A percentile compares a stretch with the other conserved stretches of the same genome.
phyloP scores from a whole-genome alignment of 1,284 basidiomycete species.

The Ustilago loliicola region DNA sequence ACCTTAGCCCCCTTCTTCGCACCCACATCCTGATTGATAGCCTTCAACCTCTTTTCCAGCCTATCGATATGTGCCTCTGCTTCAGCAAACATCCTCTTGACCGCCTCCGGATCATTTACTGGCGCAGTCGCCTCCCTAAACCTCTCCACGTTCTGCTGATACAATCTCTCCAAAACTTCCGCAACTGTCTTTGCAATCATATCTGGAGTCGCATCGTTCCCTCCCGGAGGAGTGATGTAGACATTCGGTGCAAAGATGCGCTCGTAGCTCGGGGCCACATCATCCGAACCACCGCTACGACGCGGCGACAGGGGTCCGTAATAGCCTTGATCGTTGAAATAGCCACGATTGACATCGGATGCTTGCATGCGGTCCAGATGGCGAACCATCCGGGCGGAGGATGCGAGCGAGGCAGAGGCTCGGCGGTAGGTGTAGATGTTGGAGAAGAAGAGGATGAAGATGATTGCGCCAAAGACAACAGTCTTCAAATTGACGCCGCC shows the following conservation, averaged over 20 bases:
- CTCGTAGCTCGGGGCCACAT: conserved; percentile 16
- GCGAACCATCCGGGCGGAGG: conserved; percentile 16
- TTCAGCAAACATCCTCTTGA: conserved; percentile 61
- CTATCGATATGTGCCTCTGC: conserved; percentile 74
- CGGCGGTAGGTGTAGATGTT: conserved; percentile 63
- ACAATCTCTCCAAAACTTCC: conserved; percentile 67
- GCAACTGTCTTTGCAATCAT: conserved; percentile 67
- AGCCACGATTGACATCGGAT: conserved; percentile 39
- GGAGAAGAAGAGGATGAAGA: conserved; percentile 68
- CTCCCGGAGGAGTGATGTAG: conserved; percentile 47
- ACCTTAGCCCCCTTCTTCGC: conserved; percentile 10
- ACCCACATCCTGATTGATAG: conserved; percentile 13
- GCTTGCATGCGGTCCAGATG: conserved; percentile 32
- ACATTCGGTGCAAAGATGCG: conserved; percentile 46
- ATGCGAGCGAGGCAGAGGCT: conserved; percentile 6
- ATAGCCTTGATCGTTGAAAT: conserved; percentile 39
- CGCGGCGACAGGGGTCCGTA: conserved; percentile 31
- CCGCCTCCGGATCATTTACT: conserved; percentile 74
- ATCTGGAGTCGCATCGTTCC: conserved; percentile 49
- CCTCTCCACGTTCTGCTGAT: conserved; percentile 31
- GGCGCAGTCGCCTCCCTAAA: conserved; percentile 8
- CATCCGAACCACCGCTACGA: conserved; percentile 1
- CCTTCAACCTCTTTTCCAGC: conserved; percentile 71
- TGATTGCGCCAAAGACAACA: conserved; percentile 59
- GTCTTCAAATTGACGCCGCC: conserved; percentile 45